phyloP scores from a whole-genome alignment of 352 stramenopile species.

The Plasmopara muralis region DNA sequence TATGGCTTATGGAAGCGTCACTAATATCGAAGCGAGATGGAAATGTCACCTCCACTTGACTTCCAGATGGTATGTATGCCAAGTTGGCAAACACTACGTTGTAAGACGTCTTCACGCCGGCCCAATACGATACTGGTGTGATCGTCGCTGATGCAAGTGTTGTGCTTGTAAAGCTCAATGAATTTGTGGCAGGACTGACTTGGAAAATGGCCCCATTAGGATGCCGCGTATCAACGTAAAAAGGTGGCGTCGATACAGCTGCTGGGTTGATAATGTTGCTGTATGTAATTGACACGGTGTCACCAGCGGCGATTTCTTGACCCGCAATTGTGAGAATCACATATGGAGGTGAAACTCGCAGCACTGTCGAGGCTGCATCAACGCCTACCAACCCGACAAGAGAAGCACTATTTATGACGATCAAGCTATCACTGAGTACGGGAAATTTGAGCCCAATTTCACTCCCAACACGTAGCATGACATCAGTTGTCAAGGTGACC shows the following conservation, averaged over 20 bases:
- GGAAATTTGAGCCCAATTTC: conserved; percentile 47
- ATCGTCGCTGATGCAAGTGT: conserved; percentile 29
- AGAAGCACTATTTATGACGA: conserved; percentile 21
- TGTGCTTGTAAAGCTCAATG: conserved; percentile 22
- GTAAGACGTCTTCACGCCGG: conserved; percentile 34
- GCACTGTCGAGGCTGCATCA: conserved; percentile 21
- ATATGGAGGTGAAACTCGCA: conserved; percentile 26
- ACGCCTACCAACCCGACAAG: conserved; percentile 21
- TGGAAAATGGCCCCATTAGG: conserved; percentile 32
- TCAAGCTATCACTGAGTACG: conserved; percentile 27
- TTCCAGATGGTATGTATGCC: conserved; percentile 32
- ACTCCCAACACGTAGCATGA: conserved; percentile 35
- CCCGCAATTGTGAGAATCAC: conserved; percentile 36
- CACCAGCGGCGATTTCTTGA: conserved; percentile 18
- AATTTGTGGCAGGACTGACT: conserved; percentile 20
- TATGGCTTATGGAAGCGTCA: conserved; percentile 14
- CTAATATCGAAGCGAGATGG: conserved; percentile 34
- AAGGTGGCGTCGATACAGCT: conserved; percentile 24
- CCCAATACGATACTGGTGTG: conserved; percentile 36
- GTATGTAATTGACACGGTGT: conserved; percentile 33
- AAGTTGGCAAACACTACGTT: conserved; percentile 37
- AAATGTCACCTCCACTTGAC: conserved; percentile 39
- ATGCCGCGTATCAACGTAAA: conserved; percentile 42
- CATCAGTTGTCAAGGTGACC: conserved; percentile 34
- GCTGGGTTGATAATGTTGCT: conserved; percentile 48